These are phyloP conservation scores for Hygrophorus pudorinus DNA, from an alignment of 768 basidiomycete genomes.

Conservation along the genomic window DNA sequence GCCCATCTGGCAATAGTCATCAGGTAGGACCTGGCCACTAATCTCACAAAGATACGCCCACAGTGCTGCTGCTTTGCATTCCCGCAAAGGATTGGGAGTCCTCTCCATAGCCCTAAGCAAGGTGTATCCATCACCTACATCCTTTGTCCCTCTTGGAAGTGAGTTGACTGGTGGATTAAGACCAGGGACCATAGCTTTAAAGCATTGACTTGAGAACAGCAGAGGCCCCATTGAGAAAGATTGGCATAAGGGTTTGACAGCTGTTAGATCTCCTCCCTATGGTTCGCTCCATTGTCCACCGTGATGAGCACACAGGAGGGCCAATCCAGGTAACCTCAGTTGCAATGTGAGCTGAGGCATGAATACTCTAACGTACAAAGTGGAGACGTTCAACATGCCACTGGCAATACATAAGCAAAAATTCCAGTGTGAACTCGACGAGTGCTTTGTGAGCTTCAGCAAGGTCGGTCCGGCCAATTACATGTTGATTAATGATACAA, in stretches of 20 bases:
- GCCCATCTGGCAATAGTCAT: too few species aligned
- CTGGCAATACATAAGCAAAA: slow-evolving; percentile 12
- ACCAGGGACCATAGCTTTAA: slow-evolving; percentile 1
- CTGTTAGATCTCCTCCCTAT: slow-evolving; percentile 10
- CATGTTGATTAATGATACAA: slow-evolving; percentile 5
- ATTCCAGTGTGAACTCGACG: slow-evolving; percentile 10
- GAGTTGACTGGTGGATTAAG: too few species aligned
- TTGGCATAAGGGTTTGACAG: slow-evolving; percentile 13
- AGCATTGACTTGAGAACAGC: background rate
- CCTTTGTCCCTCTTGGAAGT: too few species aligned
- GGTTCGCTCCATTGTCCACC: too few species aligned
- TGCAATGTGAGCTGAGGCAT: slow-evolving; percentile 9
- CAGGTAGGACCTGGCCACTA: too few species aligned
- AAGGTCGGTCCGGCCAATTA: slow-evolving; percentile 3
- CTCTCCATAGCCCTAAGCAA: too few species aligned
- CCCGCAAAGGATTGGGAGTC: too few species aligned
- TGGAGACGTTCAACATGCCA: slow-evolving; percentile 10
- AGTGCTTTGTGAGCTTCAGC: slow-evolving; percentile 4
- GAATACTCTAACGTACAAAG: slow-evolving; percentile 12
- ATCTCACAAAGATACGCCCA: too few species aligned
- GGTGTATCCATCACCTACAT: too few species aligned
- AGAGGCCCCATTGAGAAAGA: too few species aligned
- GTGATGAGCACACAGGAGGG: too few species aligned
- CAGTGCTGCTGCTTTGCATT: too few species aligned
- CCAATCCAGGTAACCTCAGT: slow-evolving; percentile 12